A percentile compares a stretch with the other conserved stretches of the same genome.
phyloP scores from a whole-genome alignment of 768 basidiomycete species.

The Pisolithus microcarpus region DNA sequence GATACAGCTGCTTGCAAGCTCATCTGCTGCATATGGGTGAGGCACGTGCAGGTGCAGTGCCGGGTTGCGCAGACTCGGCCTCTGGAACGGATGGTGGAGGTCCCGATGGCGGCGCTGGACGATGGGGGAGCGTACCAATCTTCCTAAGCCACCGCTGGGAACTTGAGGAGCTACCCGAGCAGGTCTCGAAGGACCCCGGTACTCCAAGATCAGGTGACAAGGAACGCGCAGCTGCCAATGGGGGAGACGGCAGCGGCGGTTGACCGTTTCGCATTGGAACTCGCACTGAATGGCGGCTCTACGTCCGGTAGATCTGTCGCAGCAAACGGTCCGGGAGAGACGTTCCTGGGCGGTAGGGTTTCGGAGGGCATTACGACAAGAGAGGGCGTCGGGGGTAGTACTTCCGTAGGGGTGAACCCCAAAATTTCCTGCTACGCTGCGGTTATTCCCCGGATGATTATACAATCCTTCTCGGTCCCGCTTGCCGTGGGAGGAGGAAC shows the following conservation, averaged over 20 bases:
- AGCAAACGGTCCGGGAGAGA: constrained; percentile 4
- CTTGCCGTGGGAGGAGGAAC: neutral
- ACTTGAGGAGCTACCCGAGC: constrained; percentile 13
- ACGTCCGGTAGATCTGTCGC: neutral
- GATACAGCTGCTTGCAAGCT: constrained; percentile 33
- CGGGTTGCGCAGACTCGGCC: constrained; percentile 17
- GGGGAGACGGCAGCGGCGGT: neutral
- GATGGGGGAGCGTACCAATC: constrained; percentile 39
- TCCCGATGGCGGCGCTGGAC: constrained; percentile 51
- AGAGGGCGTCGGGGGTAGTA: neutral
- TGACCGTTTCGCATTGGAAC: constrained; percentile 1
- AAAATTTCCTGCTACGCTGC: constrained; percentile 25
- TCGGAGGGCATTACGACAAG: neutral
- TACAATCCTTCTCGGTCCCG: constrained; percentile 17
- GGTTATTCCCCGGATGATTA: constrained; percentile 19
- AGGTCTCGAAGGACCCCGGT: constrained; percentile 30
- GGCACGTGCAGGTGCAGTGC: constrained; percentile 21
- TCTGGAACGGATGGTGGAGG: constrained; percentile 46
- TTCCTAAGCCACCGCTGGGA: constrained; percentile 52
- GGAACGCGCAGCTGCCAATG: neutral
- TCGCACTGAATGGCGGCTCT: neutral
- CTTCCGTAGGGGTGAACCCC: constrained; percentile 14
- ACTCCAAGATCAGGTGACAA: constrained; percentile 16
- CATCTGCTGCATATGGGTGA: constrained; percentile 27
- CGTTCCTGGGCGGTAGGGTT: constrained; percentile 4